Evolutionary conservation across 2,329 filamentous ascomycete species (phyloP), one percentile per base, ranked within the genome.

Genomic region (Exophiala bonariae): DNA sequence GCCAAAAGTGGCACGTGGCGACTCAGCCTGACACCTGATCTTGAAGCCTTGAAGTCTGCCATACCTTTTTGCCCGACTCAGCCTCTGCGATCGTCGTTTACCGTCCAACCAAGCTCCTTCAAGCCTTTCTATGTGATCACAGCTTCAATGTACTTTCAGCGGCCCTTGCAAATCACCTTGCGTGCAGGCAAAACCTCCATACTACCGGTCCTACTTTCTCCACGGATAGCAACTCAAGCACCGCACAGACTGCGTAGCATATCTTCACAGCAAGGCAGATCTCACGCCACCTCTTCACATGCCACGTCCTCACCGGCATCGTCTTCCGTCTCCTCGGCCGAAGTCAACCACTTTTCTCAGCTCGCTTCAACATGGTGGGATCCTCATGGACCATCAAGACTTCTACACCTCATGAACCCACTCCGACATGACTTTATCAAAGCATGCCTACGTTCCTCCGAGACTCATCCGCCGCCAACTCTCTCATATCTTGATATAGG

Each of bases 291-390:
- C 22, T 35, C 46, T 11, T 23, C 45, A 26, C 14, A 31, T n/a
- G 10, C 16, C 19, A 16, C 39, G 7, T 14, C 20, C 1, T 18
- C 13, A 10, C 13, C 20, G 8, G 31, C 44, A 13, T 14, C 40
- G 16, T 83, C 86, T 38, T 90, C 88, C 45, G 88, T 99, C 69
- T 95, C 95, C 61, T 80, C 87, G 43, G 81, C 85, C 57, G 92
- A 99, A 74, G 82, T 99, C 56, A 87, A 87, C 14, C 93, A 99
- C 75, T 99, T 99, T 80, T 90, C 90, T 63, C 83, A 83, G 54
- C 88, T 99, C 62, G 93, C 93, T 56, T 88, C 87, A 57, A 86
- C 86, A 61, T 99, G 93, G 93, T 99, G 93, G 93, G 91, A 97
- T 69, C 88, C 92, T 1, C 84, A 96, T 64, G 93, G 93, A 41